Percentiles rank a stretch among this genome's conserved stretches.
phyloP scores from a whole-genome alignment of 768 basidiomycete species.

The Tylopilus subfusipes region DNA sequence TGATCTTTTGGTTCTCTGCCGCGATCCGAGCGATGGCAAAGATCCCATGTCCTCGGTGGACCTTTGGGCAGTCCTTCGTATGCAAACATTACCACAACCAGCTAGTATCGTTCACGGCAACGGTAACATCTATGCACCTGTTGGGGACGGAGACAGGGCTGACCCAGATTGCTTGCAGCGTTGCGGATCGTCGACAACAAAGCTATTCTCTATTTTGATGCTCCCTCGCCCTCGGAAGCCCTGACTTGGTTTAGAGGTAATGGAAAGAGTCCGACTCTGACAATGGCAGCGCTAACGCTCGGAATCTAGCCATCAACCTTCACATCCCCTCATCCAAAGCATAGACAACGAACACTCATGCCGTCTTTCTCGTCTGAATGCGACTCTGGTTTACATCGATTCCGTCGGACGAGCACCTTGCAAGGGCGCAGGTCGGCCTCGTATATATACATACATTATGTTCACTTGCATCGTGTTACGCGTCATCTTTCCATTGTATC shows the following conservation, averaged over 20 bases:
- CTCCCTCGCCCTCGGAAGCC: conserved; percentile 78
- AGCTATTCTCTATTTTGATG: conserved; percentile 86
- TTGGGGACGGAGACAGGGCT: conserved; percentile 1
- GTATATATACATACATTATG: conserved; percentile 39
- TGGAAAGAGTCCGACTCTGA: conserved; percentile 8
- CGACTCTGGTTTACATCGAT: conserved; percentile 5
- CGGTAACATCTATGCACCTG: conserved; percentile 41
- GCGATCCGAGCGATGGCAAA: conserved; percentile 77
- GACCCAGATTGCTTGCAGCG: conserved; percentile 39
- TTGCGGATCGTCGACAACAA: conserved; percentile 90
- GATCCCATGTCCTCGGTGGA: conserved; percentile 77
- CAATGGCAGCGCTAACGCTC: conserved; percentile 3
- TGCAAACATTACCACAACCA: conserved; percentile 90
- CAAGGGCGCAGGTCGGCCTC: conserved; percentile 22
- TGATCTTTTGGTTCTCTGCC: conserved; percentile 88
- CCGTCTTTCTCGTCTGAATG: conserved; percentile 4
- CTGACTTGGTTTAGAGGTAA: conserved; percentile 88
- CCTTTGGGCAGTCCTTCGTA: conserved; percentile 93
- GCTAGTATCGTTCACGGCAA: conserved; percentile 89
- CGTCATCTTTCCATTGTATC: conserved; percentile 34
- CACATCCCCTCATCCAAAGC: conserved; percentile 82
- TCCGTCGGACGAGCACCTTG: conserved; percentile 9
- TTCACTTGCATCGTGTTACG: conserved; percentile 28
- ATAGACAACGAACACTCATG: conserved; percentile 35
- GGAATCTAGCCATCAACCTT: conserved; percentile 70